phyloP scores from a whole-genome alignment of 768 basidiomycete species.

The Suillus subaureus region DNA sequence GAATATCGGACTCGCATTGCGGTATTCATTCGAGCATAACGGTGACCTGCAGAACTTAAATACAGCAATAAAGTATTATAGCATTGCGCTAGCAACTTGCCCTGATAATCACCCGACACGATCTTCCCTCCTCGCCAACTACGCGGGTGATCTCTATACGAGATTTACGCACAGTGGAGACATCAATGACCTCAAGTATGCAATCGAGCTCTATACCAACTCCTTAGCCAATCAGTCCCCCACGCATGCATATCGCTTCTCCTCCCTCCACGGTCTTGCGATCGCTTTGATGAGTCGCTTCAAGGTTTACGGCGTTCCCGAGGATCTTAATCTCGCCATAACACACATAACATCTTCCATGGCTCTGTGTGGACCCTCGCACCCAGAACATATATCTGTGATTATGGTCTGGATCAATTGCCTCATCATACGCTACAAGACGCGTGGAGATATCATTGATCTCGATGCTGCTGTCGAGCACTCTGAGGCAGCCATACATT shows the following conservation, averaged over 20 bases:
- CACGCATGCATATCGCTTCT: constrained; percentile 9
- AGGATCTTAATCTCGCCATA: constrained; percentile 22
- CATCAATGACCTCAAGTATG: constrained; percentile 23
- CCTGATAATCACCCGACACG: constrained; percentile 16
- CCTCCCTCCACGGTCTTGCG: constrained; percentile 20
- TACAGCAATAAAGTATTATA: constrained; percentile 21
- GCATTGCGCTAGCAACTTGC: constrained; percentile 20
- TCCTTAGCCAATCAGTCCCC: constrained; percentile 20
- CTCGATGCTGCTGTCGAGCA: constrained; percentile 17
- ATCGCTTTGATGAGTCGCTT: constrained; percentile 13
- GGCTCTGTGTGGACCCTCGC: constrained; percentile 12
- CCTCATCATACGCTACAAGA: constrained; percentile 19
- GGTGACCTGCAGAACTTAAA: constrained; percentile 22
- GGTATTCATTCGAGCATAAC: constrained; percentile 11
- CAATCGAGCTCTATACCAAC: constrained; percentile 22
- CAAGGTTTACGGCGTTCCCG: constrained; percentile 8
- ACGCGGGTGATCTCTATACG: constrained; percentile 19
- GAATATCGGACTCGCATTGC: constrained; percentile 14
- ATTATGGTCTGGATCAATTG: constrained; percentile 6
- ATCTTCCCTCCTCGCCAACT: constrained; percentile 23
- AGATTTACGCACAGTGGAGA: constrained; percentile 19
- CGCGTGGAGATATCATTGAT: constrained; percentile 19
- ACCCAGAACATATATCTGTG: constrained; percentile 5
- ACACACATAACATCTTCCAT: constrained; percentile 18
- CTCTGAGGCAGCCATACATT: constrained; percentile 21